Percentiles rank a stretch among this genome's conserved stretches.
These are phyloP conservation scores for Hypoxylon sp. DNA, from an alignment of 2,329 filamentous ascomycete genomes.

Conservation along the genomic window DNA sequence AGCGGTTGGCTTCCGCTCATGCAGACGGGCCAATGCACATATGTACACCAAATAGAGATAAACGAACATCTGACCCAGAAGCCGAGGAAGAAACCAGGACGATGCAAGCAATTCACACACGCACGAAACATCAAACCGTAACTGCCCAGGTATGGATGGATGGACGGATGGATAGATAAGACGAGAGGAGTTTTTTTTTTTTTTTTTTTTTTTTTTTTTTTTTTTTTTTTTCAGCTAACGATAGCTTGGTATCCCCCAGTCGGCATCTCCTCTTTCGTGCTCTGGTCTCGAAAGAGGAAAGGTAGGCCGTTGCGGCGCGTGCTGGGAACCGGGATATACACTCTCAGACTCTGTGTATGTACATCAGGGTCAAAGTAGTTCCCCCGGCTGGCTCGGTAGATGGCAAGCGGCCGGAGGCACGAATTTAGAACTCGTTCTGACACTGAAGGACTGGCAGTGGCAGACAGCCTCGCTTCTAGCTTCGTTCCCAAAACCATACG, in stretches of 20 bases:
- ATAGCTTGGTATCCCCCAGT: not conserved
- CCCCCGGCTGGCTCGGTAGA: conserved; percentile 20
- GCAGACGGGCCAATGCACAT: conserved; percentile 21
- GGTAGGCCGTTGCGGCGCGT: conserved; percentile 20
- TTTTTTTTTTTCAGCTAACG: conserved; percentile 17
- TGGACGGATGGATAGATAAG: conserved; percentile 8
- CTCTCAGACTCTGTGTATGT: too few species aligned
- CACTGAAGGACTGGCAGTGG: too few species aligned
- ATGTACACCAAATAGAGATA: conserved; percentile 1
- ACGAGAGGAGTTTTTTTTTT: too few species aligned
- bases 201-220: too few species aligned
- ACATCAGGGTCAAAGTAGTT: conserved; percentile 3
- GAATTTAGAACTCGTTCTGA: conserved; percentile 11
- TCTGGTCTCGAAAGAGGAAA: conserved; percentile 26
- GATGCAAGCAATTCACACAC: conserved; percentile 28
- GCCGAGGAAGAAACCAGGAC: conserved; percentile 14
- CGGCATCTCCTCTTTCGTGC: conserved; percentile 8
- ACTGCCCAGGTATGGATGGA: conserved; percentile 11
- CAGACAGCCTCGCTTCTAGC: conserved; percentile 24
- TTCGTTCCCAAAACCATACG: conserved; percentile 19
- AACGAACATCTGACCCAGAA: conserved; percentile 12
- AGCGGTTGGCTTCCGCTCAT: conserved; percentile 33
- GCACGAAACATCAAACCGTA: conserved; percentile 27
- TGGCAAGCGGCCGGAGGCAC: conserved; percentile 1
- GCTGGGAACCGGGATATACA: conserved; percentile 13